Percentiles rank a stretch among this genome's conserved stretches.
These are phyloP conservation scores for Coemansia sp. DNA, from an alignment of 192 early-diverging fungal species.

Conservation along the genomic window DNA sequence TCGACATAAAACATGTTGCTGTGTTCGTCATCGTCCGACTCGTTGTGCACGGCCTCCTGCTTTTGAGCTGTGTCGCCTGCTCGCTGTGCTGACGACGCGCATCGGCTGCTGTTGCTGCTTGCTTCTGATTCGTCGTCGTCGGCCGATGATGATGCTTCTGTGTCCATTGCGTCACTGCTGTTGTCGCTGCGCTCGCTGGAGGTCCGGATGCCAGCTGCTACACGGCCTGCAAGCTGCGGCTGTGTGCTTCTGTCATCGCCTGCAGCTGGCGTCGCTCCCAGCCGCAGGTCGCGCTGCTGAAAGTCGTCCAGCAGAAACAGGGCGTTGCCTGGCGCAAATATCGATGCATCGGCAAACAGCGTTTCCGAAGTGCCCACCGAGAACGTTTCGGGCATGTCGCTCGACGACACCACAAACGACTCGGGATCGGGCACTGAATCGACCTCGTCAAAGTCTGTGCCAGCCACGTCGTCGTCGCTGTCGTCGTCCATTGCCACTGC, in stretches of 20 bases:
- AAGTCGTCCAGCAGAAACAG: slow-evolving; percentile 42
- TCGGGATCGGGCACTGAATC: slow-evolving; percentile 53
- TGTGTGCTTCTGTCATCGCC: not conserved
- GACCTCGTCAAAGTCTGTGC: slow-evolving; percentile 40
- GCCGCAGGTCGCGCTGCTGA: slow-evolving; percentile 7
- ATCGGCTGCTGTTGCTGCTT: not conserved
- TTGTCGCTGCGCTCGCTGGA: not conserved
- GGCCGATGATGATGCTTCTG: slow-evolving; percentile 4
- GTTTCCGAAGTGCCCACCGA: slow-evolving; percentile 42
- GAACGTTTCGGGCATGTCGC: slow-evolving; percentile 45
- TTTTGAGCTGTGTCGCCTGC: not conserved
- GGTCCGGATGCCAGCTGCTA: not conserved
- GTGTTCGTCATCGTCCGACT: slow-evolving; percentile 56
- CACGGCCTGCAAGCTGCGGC: not conserved
- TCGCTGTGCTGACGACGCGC: not conserved
- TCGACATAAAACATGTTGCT: slow-evolving; percentile 54
- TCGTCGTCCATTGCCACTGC: slow-evolving; percentile 23
- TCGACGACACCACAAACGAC: slow-evolving; percentile 51
- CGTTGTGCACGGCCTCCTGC: slow-evolving; percentile 34
- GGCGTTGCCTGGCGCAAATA: slow-evolving; percentile 43
- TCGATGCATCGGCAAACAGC: slow-evolving; percentile 47
- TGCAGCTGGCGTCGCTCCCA: not conserved
- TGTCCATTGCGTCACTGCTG: slow-evolving; percentile 8
- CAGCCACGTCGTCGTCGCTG: slow-evolving; percentile 15
- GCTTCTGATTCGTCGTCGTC: slow-evolving; percentile 7